phyloP scores from a whole-genome alignment of 2,329 filamentous ascomycete genomes.

The Aspergillus hortae region DNA sequence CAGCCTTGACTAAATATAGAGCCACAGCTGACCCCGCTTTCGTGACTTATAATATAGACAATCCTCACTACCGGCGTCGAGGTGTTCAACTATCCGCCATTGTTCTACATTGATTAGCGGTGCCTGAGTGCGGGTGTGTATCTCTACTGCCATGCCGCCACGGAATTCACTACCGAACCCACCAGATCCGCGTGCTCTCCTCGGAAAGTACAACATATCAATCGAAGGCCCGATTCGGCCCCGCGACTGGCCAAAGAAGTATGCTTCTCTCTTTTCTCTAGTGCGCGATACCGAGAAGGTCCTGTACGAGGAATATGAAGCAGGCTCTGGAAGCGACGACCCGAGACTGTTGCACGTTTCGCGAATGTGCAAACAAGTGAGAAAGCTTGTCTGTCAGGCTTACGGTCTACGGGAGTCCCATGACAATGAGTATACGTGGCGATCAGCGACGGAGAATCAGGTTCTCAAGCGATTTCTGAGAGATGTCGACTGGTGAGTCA shows the following conservation, averaged over 20 bases:
- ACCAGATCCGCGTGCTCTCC: background rate
- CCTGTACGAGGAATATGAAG: background rate
- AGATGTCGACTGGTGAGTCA: constrained; percentile 2
- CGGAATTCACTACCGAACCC: no score
- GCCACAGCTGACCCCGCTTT: no score
- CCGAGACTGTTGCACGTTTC: constrained; percentile 1
- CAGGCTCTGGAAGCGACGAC: background rate
- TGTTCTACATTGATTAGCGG: no score
- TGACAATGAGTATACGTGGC: constrained; percentile 5
- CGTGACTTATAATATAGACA: no score
- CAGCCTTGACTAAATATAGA: no score
- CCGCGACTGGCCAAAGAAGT: constrained; percentile 2
- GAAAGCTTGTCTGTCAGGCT: background rate
- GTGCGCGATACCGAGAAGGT: no score
- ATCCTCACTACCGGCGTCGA: no score
- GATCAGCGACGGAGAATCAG: constrained; percentile 1
- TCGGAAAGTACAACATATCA: constrained; percentile 3
- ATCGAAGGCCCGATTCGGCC: constrained; percentile 3
- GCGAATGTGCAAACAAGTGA: constrained; percentile 1
- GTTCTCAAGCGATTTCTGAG: background rate
- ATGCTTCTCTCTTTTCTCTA: background rate
- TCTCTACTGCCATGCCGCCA: no score
- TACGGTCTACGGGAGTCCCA: background rate
- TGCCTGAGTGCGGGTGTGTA: no score
- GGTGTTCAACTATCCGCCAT: no score